Evolutionary conservation across 805 yeast genomes (phyloP), one percentile per base, ranked within the genome.

Genomic region (Metschnikowia lachancei): DNA sequence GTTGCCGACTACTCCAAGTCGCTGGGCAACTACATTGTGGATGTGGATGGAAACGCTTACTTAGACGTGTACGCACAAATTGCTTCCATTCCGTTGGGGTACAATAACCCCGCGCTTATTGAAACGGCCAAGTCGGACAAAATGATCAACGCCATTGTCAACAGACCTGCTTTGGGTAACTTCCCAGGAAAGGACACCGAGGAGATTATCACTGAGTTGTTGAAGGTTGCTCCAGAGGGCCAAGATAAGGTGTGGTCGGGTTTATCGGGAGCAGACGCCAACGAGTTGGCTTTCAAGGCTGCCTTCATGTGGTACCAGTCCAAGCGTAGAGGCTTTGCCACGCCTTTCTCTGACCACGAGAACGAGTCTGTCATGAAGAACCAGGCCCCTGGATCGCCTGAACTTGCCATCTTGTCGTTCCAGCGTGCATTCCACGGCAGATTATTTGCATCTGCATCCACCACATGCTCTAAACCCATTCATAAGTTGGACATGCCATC

Each of bases 341-440:
- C 72, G n/a, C 74, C 72, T 19, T 87, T 86, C 68, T 64, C 91
- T 6, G 61, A 65, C 10, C 88, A 83, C 61, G 97, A 91, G 69
- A 77, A 79, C 64, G 65, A 57, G 16, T 70, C 91, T 3, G 84
- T 83, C 48, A 91, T 91, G 97, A 70, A 77, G 54, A 89, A 89
- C 67, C 71, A 76, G 57, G 78, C 87, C 22, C 98, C 98, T 43
- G 97, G 97, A 47, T 78, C 95, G 39, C 95, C 97, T 30, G 86
- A 85, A 31, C 69, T 87, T 57, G 89, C 96, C 41, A 85, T 91
- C 51, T 63, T 92, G 55, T 89, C 97, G 4, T 91, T 91, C 71
- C 82, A 83, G 67, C 77, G 81, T 55, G 94, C 94, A 26, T 92
- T 91, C 86, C 98, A 91, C 65, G 98, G 98, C 54, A 82, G 98